Evolutionary conservation across 371 early-diverging fungal species (phyloP), one percentile per base, ranked within the genome.

Genomic region (Mucor plumbeus): DNA sequence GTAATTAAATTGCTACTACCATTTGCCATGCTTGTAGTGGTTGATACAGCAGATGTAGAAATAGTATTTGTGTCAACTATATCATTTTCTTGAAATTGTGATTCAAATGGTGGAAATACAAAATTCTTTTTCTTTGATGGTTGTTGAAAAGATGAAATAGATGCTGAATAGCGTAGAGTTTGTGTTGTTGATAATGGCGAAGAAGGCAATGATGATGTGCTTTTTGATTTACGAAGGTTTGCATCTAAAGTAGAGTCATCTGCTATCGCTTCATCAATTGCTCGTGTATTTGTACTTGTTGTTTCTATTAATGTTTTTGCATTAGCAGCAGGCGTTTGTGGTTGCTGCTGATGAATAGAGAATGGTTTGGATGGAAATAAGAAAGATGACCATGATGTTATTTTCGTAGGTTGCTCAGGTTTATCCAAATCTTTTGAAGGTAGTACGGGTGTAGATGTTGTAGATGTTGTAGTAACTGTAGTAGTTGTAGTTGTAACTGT

Each of bases 41-140:
- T n/a, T 9, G 64, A 58, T 17, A 60, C 53, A 31, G 17, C 19
- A 0, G 53, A 53, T 6, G 53, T 13, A 13, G 53, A 26, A 4
- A 53, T 53, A 9, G 53, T 36, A 10, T 56, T 56, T 6, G 40
- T 19, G 15, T 53, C 53, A 4, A 21, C 31, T 13, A 14, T 11
- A 14, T 53, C 53, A 14, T 14, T 53, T 26, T 53, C 53, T 31
- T 31, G 14, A 31, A 76, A 79, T 39, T 73, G 69, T 4, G 79
- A 74, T 4, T 72, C 62, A 40, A 79, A 76, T 3, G 61, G 53
- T 10, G 79, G 79, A 36, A 79, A 63, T 5, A 79, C 79, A 6
- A 67, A 53, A 39, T 79, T 79, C 36, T 59, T 74, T 17, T 63
- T 59, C 53, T 19, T 43, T 0, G 61, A 61, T 14, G 17, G 41